Percentiles rank a stretch among this genome's conserved stretches.
phyloP scores from a whole-genome alignment of 2,329 filamentous ascomycete species.

The Metarhizium rileyi region DNA sequence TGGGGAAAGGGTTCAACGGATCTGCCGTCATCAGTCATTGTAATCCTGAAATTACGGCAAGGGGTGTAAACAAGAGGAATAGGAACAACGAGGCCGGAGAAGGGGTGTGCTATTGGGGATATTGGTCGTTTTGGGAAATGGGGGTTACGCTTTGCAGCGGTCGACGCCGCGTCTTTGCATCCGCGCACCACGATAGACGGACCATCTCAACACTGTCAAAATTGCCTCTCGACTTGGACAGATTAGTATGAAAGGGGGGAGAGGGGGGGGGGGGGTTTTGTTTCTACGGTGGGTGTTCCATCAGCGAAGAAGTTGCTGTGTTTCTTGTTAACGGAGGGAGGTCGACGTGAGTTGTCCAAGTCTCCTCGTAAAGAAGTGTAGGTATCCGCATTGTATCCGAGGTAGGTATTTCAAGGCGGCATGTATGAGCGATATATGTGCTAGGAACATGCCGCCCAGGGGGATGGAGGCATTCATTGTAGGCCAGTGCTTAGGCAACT shows the following conservation, averaged over 20 bases:
- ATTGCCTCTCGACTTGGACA: too few species aligned
- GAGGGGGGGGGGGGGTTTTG: too few species aligned
- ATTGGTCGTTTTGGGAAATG: not conserved
- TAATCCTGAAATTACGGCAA: not conserved
- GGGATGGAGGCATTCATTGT: not conserved
- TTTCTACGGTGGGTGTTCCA: too few species aligned
- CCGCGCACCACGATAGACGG: not conserved
- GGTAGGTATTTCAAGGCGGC: not conserved
- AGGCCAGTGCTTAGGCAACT: not conserved
- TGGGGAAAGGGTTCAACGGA: not conserved
- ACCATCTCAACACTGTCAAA: not conserved
- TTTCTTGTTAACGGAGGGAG: too few species aligned
- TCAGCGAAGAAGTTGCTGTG: too few species aligned
- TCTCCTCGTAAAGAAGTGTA: slow-evolving; percentile 7
- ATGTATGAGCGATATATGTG: slow-evolving; percentile 9
- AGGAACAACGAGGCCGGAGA: not conserved
- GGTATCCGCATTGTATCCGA: slow-evolving; percentile 6
- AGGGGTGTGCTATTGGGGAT: not conserved
- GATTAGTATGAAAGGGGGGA: not conserved
- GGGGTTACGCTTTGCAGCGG: not conserved
- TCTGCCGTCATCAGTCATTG: not conserved
- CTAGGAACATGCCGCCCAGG: not conserved
- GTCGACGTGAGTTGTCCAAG: not conserved
- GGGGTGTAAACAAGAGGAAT: not conserved
- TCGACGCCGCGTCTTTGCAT: not conserved